Conservation (phyloP, 2,329 filamentous ascomycete genomes). For the Pseudogymnoascus sp. region DNA sequence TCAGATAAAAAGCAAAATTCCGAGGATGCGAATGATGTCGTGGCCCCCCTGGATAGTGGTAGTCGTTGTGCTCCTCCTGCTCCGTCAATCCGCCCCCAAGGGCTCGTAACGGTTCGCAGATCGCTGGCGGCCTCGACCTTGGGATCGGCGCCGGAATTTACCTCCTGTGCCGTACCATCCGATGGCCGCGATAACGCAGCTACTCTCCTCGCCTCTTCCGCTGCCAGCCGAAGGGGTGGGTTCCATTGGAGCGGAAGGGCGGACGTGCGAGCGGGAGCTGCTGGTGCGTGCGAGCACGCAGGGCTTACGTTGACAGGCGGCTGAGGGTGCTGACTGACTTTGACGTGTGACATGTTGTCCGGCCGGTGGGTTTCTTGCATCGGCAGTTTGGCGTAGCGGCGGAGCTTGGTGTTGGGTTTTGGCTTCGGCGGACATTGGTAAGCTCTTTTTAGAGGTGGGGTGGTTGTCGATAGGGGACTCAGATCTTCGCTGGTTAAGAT, state of each 20-base stretch:
- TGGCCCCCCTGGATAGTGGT: neutral
- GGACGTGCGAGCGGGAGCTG: neutral
- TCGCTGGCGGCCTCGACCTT: neutral
- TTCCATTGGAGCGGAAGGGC: neutral
- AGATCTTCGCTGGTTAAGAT: neutral
- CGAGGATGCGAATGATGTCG: neutral
- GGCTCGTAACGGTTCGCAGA: neutral
- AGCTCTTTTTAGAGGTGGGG: neutral
- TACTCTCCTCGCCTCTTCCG: neutral
- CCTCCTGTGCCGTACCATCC: neutral
- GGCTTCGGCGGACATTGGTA: neutral
- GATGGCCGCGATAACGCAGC: neutral
- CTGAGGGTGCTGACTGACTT: neutral
- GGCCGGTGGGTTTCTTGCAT: neutral
- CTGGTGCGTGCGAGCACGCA: neutral
- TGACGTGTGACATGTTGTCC: neutral
- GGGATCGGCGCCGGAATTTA: neutral
- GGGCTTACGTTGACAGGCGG: neutral
- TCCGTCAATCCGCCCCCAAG: neutral
- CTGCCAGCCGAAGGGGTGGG: neutral
- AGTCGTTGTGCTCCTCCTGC: no score
- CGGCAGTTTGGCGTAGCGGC: neutral
- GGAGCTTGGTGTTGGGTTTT: neutral
- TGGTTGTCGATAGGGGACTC: neutral
- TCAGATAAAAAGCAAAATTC: neutral